Evolutionary conservation across 352 stramenopile species (phyloP).

Genomic region (Peronospora farinosa): DNA sequence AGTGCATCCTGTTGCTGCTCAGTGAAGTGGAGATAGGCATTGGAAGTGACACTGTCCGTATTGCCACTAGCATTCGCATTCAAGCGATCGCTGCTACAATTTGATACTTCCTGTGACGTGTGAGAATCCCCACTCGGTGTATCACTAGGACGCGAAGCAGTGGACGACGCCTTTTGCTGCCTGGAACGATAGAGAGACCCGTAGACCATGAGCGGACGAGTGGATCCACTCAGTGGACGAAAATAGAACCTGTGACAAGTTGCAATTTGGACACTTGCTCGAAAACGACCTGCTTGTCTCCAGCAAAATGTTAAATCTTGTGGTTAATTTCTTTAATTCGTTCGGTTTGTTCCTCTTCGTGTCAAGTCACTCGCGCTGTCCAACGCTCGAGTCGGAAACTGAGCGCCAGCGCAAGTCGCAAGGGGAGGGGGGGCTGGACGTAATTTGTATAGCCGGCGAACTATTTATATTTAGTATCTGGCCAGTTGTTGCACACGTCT

Average conservation of each 20-base stretch:
- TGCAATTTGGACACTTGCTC: background rate
- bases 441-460: conserved; percentile 5
- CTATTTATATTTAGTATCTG: conserved; percentile 11
- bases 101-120: conserved; percentile 12
- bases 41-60: conserved; percentile 10
- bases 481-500: conserved; percentile 16
- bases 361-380: conserved; percentile 13
- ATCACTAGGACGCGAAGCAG: conserved; percentile 18
- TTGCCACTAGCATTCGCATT: conserved; percentile 7
- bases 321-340: background rate
- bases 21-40: conserved; percentile 53
- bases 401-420: conserved; percentile 19
- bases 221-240: conserved; percentile 22
- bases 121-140: conserved; percentile 8
- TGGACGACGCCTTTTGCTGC: conserved; percentile 22
- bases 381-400: conserved; percentile 31
- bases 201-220: conserved; percentile 27
- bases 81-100: conserved; percentile 21
- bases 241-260: conserved; percentile 13
- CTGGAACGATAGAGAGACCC: conserved; percentile 29
- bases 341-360: background rate
- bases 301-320: background rate
- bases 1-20: conserved; percentile 44
- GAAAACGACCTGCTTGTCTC: background rate
- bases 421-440: conserved; percentile 5